Percentiles rank a stretch among this genome's conserved stretches.
Conservation (phyloP, 2,329 filamentous ascomycete species). For the Trichoderma lentiforme region DNA sequence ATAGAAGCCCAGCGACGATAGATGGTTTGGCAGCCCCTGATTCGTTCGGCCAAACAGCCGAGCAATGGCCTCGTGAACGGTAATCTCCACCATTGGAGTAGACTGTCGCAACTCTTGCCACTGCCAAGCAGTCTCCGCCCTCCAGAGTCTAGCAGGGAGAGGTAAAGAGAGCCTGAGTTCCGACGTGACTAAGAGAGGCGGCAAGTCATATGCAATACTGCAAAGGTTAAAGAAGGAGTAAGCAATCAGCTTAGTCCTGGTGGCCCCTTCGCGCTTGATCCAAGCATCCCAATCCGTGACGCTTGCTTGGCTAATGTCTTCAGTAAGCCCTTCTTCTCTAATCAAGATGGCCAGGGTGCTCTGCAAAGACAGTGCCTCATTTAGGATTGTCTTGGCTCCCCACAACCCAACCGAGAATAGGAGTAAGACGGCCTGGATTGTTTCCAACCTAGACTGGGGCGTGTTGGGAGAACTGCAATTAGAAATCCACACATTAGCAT, state of each 20-base stretch:
- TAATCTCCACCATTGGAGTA: constrained; percentile 49
- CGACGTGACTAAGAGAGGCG: constrained; percentile 55
- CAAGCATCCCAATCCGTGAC: constrained; percentile 57
- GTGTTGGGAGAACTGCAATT: constrained; percentile 53
- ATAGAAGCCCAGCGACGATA: constrained; percentile 65
- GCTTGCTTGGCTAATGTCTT: constrained; percentile 45
- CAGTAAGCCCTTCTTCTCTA: constrained; percentile 54
- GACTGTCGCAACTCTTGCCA: constrained; percentile 57
- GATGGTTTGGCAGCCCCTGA: constrained; percentile 46
- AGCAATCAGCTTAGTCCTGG: constrained; percentile 57
- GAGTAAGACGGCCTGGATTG: constrained; percentile 61
- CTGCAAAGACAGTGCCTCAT: constrained; percentile 58
- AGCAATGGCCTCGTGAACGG: constrained; percentile 55
- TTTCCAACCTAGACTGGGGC: constrained; percentile 58
- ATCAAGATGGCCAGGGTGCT: constrained; percentile 57
- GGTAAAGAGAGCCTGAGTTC: constrained; percentile 57
- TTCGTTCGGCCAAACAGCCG: constrained; percentile 51
- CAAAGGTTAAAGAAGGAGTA: constrained; percentile 63
- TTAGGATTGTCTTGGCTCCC: constrained; percentile 58
- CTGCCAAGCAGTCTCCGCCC: constrained; percentile 55
- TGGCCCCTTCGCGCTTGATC: constrained; percentile 55
- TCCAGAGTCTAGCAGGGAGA: constrained; percentile 54
- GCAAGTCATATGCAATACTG: constrained; percentile 60
- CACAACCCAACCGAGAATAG: constrained; percentile 60
- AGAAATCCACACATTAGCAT: neutral